A percentile compares a stretch with the other conserved stretches of the same genome.
phyloP scores from a whole-genome alignment of 306 rosid genomes.

The Elaeagnus macrophylla region DNA sequence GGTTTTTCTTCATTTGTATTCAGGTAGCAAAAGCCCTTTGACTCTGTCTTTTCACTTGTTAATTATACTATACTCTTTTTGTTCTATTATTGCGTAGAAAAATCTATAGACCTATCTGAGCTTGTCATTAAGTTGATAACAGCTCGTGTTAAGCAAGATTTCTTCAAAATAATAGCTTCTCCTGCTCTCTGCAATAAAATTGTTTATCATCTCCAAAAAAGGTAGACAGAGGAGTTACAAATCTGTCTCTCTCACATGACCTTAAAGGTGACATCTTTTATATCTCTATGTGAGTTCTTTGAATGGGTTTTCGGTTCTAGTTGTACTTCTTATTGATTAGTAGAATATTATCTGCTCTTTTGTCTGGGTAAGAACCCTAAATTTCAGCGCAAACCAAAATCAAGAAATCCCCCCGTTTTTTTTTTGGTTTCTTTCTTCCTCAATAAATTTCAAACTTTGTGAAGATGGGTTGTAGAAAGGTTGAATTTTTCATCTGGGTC shows the following conservation, averaged over 20 bases:
- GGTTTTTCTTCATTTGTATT: background rate
- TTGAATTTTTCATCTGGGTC: conserved; percentile 34
- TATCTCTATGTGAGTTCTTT: conserved; percentile 1
- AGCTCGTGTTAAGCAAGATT: conserved; percentile 16
- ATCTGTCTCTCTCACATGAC: conserved; percentile 21
- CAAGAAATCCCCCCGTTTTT: background rate
- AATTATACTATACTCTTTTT: background rate
- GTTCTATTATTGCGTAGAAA: background rate
- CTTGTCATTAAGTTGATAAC: conserved; percentile 29
- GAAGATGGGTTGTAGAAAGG: conserved; percentile 33
- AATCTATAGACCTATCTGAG: background rate
- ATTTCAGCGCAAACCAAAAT: background rate
- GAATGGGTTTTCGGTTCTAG: background rate
- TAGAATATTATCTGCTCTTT: conserved; percentile 5
- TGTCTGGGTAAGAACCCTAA: conserved; percentile 11
- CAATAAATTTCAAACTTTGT: conserved; percentile 8
- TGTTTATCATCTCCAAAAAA: background rate
- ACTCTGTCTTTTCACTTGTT: conserved; percentile 1
- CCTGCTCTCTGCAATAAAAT: conserved; percentile 6
- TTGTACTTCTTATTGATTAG: background rate
- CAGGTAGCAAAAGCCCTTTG: conserved; percentile 7
- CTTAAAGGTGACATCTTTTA: conserved; percentile 20
- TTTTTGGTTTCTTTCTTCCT: conserved; percentile 1
- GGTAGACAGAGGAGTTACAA: conserved; percentile 2
- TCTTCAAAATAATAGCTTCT: conserved; percentile 6